phyloP scores from a whole-genome alignment of 2,329 filamentous ascomycete genomes.

The Gnomoniopsis sp. region DNA sequence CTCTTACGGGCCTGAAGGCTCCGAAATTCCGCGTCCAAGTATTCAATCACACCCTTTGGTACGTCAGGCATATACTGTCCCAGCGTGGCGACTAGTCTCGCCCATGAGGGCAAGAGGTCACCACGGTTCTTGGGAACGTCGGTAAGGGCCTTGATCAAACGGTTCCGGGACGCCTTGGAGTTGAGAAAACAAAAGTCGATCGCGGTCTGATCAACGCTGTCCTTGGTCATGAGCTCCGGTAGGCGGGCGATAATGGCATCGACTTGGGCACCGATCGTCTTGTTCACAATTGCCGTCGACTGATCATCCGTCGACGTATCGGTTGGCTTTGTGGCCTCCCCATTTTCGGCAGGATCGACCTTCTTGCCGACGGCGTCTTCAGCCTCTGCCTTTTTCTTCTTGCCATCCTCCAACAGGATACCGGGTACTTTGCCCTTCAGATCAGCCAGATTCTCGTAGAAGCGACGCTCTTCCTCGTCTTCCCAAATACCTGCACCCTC shows the following conservation, averaged over 20 bases:
- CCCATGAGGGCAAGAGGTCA: slow-evolving; percentile 86
- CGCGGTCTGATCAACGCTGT: slow-evolving; percentile 85
- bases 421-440: slow-evolving; percentile 93
- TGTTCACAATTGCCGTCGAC: slow-evolving; percentile 94
- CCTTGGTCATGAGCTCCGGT: slow-evolving; percentile 89
- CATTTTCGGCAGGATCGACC: slow-evolving; percentile 49
- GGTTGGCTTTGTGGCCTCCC: slow-evolving; percentile 46
- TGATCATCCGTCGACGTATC: slow-evolving; percentile 68
- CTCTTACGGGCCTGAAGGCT: slow-evolving; percentile 95
- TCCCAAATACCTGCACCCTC: slow-evolving; percentile 97
- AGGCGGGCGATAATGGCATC: slow-evolving; percentile 83
- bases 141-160: slow-evolving; percentile 86
- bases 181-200: slow-evolving; percentile 98
- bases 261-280: slow-evolving; percentile 94
- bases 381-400: slow-evolving; percentile 83
- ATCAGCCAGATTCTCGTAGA: slow-evolving; percentile 96
- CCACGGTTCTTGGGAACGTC: slow-evolving; percentile 93
- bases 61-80: slow-evolving; percentile 93
- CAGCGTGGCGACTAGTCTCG: slow-evolving; percentile 88
- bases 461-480: slow-evolving; percentile 94
- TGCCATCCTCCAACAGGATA: slow-evolving; percentile 88
- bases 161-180: slow-evolving; percentile 94
- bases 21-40: slow-evolving; percentile 94
- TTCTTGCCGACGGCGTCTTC: slow-evolving; percentile 85
- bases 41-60: slow-evolving; percentile 84